phyloP scores from a whole-genome alignment of 208 protist genomes.

The Trypanosoma conorhini region DNA sequence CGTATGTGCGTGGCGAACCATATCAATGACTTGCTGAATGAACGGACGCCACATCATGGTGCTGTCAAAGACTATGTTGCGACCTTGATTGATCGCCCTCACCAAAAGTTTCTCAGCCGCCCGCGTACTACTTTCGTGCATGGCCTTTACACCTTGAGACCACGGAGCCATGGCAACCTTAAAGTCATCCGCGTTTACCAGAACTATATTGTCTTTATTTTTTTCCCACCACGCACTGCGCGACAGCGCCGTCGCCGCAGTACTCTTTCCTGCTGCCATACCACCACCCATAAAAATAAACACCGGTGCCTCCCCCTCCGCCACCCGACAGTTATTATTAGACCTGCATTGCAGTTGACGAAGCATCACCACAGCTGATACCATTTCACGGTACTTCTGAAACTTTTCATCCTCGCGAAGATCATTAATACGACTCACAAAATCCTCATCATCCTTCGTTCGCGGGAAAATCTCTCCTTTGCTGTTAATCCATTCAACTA shows the following conservation, averaged over 20 bases:
- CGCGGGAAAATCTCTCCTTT: slow-evolving; percentile 38
- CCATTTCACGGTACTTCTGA: slow-evolving; percentile 43
- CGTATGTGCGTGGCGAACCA: slow-evolving; percentile 79
- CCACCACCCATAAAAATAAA: slow-evolving; percentile 91
- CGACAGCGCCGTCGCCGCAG: slow-evolving; percentile 67
- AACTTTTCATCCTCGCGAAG: slow-evolving; percentile 61
- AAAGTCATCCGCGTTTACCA: slow-evolving; percentile 88
- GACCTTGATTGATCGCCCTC: slow-evolving; percentile 76
- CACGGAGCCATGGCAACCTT: slow-evolving; percentile 37
- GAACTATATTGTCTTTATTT: slow-evolving; percentile 70
- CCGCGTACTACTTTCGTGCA: slow-evolving; percentile 60
- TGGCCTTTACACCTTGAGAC: slow-evolving; percentile 30
- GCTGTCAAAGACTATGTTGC: slow-evolving; percentile 84
- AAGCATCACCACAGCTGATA: slow-evolving; percentile 67
- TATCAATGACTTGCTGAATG: slow-evolving; percentile 72
- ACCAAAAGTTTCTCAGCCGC: slow-evolving; percentile 81
- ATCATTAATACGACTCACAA: slow-evolving; percentile 48
- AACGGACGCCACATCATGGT: slow-evolving; percentile 93
- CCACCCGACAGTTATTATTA: neutral
- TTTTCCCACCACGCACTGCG: slow-evolving; percentile 73
- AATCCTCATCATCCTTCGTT: slow-evolving; percentile 35
- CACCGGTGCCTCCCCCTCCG: slow-evolving; percentile 41
- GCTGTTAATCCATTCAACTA: slow-evolving; percentile 65
- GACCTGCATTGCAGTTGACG: slow-evolving; percentile 48
- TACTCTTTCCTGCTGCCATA: slow-evolving; percentile 90